A percentile compares a stretch with the other conserved stretches of the same genome.
These are phyloP conservation scores for Alternaria dauci DNA, from an alignment of 2,329 filamentous ascomycete genomes.

Conservation along the genomic window DNA sequence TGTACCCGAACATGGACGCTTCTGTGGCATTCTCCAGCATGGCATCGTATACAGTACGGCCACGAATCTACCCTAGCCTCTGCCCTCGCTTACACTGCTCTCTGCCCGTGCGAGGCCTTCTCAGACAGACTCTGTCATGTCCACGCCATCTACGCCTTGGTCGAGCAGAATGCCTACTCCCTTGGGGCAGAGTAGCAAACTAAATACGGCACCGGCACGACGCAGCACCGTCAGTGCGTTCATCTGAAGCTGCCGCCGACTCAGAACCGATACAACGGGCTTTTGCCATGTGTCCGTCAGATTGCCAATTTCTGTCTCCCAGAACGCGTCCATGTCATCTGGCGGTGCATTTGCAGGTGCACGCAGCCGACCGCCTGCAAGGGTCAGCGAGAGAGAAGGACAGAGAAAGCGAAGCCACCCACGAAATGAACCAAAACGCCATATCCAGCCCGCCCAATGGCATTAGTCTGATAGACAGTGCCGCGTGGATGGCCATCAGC, in stretches of 20 bases:
- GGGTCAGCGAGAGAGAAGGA: constrained; percentile 5
- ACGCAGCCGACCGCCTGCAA: constrained; percentile 3
- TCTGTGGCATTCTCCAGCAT: not conserved
- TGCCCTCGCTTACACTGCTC: not conserved
- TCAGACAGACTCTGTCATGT: constrained; percentile 9
- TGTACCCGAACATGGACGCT: not conserved
- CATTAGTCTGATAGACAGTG: not conserved
- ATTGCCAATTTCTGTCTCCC: not conserved
- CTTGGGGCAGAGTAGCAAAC: not conserved
- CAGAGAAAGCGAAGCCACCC: constrained; percentile 6
- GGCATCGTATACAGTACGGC: not conserved
- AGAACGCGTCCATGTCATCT: constrained; percentile 1
- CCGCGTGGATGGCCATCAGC: constrained; percentile 1
- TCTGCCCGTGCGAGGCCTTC: constrained; percentile 8
- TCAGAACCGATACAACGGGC: not conserved
- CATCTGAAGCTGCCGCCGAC: not conserved
- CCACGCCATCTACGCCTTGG: not conserved
- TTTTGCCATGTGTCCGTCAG: not conserved
- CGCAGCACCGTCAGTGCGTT: constrained; percentile 3
- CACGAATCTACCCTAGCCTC: not conserved
- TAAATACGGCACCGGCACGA: constrained; percentile 5
- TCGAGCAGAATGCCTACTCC: constrained; percentile 11
- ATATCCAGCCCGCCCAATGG: constrained; percentile 7
- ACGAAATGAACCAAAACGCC: not conserved
- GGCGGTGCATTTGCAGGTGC: not conserved